Evolutionary conservation across 495 filamentous ascomycete species (phyloP), one percentile per base, ranked within the genome.

Genomic region (Hyaloscypha hepaticicola): DNA sequence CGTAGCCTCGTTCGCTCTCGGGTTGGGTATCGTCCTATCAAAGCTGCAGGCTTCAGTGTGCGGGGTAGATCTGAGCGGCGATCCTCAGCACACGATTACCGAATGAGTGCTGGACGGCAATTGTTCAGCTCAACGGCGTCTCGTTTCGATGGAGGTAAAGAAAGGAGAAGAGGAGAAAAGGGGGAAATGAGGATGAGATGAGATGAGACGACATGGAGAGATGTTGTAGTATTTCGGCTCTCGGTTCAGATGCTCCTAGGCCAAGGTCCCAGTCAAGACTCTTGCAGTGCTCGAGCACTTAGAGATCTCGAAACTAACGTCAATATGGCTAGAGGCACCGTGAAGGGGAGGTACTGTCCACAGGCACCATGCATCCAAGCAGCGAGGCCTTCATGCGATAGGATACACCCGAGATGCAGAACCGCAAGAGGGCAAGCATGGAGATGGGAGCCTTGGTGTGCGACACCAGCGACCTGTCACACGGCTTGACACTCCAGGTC

Each of bases 331-430:
- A 53, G 21, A 58, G 55, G 38, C 21, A n/a, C 3, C n/a, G n/a
- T n/a, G n/a, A n/a, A n/a, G n/a, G n/a, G n/a, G n/a, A n/a, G n/a
- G n/a, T n/a, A n/a, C n/a, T n/a, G n/a, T n/a, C n/a, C n/a, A 60
- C 34, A 60, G 58, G 58, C 58, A 60, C 58, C 50, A 45, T 49
- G 58, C 58, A 51, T n/a, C 38, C 21, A 12, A 16, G 58, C 58
- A 2, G 28, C 58, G 58, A 51, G 14, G 22, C 45, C 21, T 22
- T 4, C 8, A 48, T 9, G 16, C 24, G 27, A 58, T 19, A 19
- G 55, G 55, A 19, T 34, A 8, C 58, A 60, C 51, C 58, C 58
- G 58, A 51, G 26, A 60, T 49, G 58, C 38, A 48, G 22, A 33
- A 45, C 26, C n/a, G 21, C n/a, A 38, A 53, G 50, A 45, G 19